Evolutionary conservation across 129 eudicot species (phyloP).

Genomic region (Gnaphalium uliginosum): DNA sequence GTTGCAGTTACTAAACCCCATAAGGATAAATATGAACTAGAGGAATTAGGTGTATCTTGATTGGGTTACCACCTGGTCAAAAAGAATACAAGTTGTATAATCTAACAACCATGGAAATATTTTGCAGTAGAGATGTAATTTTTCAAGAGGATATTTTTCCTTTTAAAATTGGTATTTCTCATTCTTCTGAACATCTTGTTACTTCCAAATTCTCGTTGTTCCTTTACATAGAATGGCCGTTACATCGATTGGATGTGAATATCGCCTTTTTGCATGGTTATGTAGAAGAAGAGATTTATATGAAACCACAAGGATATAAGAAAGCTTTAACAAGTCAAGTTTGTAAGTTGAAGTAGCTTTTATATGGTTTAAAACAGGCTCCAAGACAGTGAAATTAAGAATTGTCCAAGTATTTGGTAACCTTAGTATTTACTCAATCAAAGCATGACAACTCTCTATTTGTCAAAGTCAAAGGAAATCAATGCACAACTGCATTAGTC

Average conservation of each 20-base stretch:
- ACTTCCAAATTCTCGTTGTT: too few species aligned
- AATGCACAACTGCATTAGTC: too few species aligned
- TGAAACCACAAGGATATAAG: neutral
- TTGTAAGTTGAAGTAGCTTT: neutral
- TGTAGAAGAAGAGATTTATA: neutral
- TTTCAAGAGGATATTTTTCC: neutral
- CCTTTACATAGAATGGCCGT: too few species aligned
- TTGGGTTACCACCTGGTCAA: neutral
- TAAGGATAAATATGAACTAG: neutral
- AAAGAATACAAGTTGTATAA: neutral
- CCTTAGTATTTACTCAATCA: neutral
- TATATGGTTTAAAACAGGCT: neutral
- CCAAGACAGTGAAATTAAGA: neutral
- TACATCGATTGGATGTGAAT: too few species aligned
- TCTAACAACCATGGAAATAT: neutral
- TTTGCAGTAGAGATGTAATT: neutral
- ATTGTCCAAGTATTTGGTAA: neutral
- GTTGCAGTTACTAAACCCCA: neutral
- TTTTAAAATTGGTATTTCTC: too few species aligned
- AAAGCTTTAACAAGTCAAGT: neutral
- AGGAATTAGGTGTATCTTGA: neutral
- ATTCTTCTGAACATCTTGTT: too few species aligned
- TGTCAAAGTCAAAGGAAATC: neutral
- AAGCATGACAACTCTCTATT: neutral
- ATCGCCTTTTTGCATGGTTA: neutral